Percentiles rank a stretch among this genome's conserved stretches.
These are phyloP conservation scores for Mycena galopus DNA, from an alignment of 768 basidiomycete genomes.

Conservation along the genomic window DNA sequence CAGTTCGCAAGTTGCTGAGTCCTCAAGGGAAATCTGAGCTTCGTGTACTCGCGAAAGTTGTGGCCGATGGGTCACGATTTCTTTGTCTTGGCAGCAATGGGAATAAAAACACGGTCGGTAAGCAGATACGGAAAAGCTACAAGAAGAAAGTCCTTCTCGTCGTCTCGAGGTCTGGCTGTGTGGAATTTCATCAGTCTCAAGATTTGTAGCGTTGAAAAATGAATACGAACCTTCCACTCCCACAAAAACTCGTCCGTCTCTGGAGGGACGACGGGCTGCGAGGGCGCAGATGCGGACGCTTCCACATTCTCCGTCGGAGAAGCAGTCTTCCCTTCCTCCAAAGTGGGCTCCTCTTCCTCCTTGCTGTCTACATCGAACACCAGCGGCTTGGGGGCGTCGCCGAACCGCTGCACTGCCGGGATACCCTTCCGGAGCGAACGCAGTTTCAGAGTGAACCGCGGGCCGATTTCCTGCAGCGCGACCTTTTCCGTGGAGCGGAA, in stretches of 20 bases:
- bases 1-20: background rate
- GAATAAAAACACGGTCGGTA: too few species aligned
- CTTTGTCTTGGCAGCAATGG: too few species aligned
- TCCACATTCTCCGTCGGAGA: slow-evolving; percentile 38
- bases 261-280: slow-evolving; percentile 62
- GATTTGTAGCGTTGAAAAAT: background rate
- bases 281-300: slow-evolving; percentile 12
- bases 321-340: slow-evolving; percentile 31
- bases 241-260: slow-evolving; percentile 86
- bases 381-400: slow-evolving; percentile 70
- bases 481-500: slow-evolving; percentile 94
- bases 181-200: slow-evolving; percentile 24
- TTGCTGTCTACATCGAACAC: slow-evolving; percentile 64
- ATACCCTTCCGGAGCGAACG: slow-evolving; percentile 90
- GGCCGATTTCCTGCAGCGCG: slow-evolving; percentile 96
- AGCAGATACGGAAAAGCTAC: slow-evolving; percentile 58
- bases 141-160: slow-evolving; percentile 93
- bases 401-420: slow-evolving; percentile 81
- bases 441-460: slow-evolving; percentile 95
- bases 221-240: slow-evolving; percentile 85
- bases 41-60: too few species aligned
- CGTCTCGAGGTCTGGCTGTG: slow-evolving; percentile 93
- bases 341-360: slow-evolving; percentile 45
- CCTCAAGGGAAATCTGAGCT: slow-evolving; percentile 60
- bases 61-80: too few species aligned